These are phyloP conservation scores for Fusarium pseudograminearum DNA, from an alignment of 2,329 filamentous ascomycete genomes.

Conservation along the genomic window DNA sequence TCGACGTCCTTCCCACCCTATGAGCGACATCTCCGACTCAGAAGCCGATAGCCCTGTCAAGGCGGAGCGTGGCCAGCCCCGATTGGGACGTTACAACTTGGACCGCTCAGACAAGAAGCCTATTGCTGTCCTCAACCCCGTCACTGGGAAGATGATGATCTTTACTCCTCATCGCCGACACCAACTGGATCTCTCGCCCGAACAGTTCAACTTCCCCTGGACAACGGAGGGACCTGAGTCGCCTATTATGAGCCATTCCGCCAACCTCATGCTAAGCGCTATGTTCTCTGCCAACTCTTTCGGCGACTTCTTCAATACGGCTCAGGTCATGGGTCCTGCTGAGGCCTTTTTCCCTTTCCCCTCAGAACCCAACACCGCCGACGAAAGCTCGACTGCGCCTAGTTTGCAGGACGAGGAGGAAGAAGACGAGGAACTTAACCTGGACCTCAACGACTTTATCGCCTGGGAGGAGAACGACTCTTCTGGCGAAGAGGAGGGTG, in stretches of 20 bases:
- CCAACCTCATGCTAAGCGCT: slow-evolving; percentile 83
- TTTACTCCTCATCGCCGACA: slow-evolving; percentile 66
- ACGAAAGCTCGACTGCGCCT: slow-evolving; percentile 58
- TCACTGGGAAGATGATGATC: slow-evolving; percentile 72
- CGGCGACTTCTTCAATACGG: slow-evolving; percentile 68
- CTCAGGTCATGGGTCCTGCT: slow-evolving; percentile 76
- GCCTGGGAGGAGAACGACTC: slow-evolving; percentile 71
- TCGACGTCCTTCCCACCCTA: slow-evolving; percentile 54
- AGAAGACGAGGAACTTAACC: slow-evolving; percentile 72
- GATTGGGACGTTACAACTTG: slow-evolving; percentile 66
- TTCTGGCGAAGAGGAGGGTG: slow-evolving; percentile 70
- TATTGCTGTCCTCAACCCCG: slow-evolving; percentile 68
- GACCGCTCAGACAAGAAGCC: slow-evolving; percentile 67
- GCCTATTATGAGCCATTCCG: slow-evolving; percentile 74
- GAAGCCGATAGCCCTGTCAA: slow-evolving; percentile 62
- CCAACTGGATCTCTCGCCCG: slow-evolving; percentile 65
- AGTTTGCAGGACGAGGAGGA: slow-evolving; percentile 64
- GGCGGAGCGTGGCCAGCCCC: slow-evolving; percentile 64
- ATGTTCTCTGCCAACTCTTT: slow-evolving; percentile 71
- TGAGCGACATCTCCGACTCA: slow-evolving; percentile 62
- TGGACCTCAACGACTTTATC: slow-evolving; percentile 80
- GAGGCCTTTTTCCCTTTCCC: slow-evolving; percentile 81
- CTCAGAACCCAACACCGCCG: slow-evolving; percentile 67
- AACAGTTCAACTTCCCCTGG: slow-evolving; percentile 65
- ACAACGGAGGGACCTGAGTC: slow-evolving; percentile 58